phyloP scores from a whole-genome alignment of 305 asterid species.

The Rubia tinctorum region DNA sequence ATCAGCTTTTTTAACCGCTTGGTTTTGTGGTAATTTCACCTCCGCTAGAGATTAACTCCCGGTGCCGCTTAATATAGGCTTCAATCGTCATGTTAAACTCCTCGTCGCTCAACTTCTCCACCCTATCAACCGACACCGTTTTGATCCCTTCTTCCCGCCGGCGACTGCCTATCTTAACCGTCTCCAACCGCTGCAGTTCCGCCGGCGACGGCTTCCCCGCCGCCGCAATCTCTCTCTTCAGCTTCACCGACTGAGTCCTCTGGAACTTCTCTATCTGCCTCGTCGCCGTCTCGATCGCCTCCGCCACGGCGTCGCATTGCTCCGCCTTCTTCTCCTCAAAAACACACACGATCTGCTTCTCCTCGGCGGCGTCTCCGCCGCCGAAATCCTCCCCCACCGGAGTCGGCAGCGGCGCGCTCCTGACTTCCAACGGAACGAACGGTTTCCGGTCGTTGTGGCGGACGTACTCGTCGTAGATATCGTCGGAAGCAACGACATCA shows the following conservation, averaged over 20 bases:
- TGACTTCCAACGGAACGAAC: not conserved
- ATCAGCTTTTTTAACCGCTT: constrained; percentile 11
- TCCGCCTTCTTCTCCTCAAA: constrained; percentile 17
- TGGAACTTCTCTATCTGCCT: constrained; percentile 54
- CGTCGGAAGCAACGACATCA: constrained; percentile 16
- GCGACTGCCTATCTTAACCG: constrained; percentile 26
- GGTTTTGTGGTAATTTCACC: constrained; percentile 26
- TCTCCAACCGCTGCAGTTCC: constrained; percentile 58
- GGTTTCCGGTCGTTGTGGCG: constrained; percentile 29
- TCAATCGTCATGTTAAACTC: constrained; percentile 70
- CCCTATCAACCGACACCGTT: constrained; percentile 22
- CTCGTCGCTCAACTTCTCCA: constrained; percentile 60
- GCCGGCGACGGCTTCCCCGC: constrained; percentile 21
- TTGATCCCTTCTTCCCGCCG: not conserved
- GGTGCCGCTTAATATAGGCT: constrained; percentile 49
- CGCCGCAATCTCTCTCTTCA: constrained; percentile 48
- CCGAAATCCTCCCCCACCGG: not conserved
- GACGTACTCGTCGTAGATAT: constrained; percentile 42
- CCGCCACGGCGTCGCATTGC: constrained; percentile 39
- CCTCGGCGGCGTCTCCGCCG: not conserved
- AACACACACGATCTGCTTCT: constrained; percentile 33
- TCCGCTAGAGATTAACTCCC: constrained; percentile 20
- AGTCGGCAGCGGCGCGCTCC: not conserved
- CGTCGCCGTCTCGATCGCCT: constrained; percentile 52
- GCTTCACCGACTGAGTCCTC: constrained; percentile 72